Percentiles rank a stretch among this genome's conserved stretches.
Evolutionary conservation across 352 stramenopile species (phyloP).

Genomic region (Phytophthora citrophthora): DNA sequence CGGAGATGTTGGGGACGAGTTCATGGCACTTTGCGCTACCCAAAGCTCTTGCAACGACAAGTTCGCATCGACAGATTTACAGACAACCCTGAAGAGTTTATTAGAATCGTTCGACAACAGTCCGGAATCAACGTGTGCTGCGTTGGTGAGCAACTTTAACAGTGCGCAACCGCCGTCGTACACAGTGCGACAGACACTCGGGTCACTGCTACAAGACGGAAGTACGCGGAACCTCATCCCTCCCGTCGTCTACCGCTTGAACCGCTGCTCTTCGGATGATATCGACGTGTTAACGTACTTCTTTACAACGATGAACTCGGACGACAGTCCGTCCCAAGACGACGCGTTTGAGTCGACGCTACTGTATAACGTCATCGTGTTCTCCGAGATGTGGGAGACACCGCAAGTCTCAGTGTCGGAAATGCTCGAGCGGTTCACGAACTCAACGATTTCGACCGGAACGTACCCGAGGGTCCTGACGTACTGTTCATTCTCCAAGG

Average conservation of each 20-base stretch:
- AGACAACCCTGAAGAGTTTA: constrained; percentile 23
- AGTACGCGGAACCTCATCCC: constrained; percentile 41
- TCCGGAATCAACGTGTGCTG: constrained; percentile 32
- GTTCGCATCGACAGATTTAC: constrained; percentile 21
- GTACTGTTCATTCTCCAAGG: constrained; percentile 65
- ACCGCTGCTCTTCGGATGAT: constrained; percentile 39
- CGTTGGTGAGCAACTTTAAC: constrained; percentile 9
- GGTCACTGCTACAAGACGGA: constrained; percentile 30
- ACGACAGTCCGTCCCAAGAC: constrained; percentile 14
- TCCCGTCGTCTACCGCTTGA: constrained; percentile 41
- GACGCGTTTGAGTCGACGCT: constrained; percentile 35
- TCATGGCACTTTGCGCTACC: constrained; percentile 29
- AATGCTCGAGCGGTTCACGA: constrained; percentile 28
- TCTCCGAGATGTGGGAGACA: constrained; percentile 59
- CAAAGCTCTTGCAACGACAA: constrained; percentile 22
- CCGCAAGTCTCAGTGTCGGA: constrained; percentile 16
- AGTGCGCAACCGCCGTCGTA: constrained; percentile 26
- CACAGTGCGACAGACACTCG: constrained; percentile 30
- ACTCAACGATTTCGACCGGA: constrained; percentile 26
- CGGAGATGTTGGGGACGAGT: constrained; percentile 39
- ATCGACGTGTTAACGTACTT: constrained; percentile 31
- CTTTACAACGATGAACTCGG: constrained; percentile 15
- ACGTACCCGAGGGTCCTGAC: constrained; percentile 20
- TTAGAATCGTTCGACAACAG: constrained; percentile 33
- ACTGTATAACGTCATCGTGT: constrained; percentile 56